Base-by-base conservation (phyloP, 1,284 basidiomycete genomes). In the Sanghuangporus baumii region DNA sequence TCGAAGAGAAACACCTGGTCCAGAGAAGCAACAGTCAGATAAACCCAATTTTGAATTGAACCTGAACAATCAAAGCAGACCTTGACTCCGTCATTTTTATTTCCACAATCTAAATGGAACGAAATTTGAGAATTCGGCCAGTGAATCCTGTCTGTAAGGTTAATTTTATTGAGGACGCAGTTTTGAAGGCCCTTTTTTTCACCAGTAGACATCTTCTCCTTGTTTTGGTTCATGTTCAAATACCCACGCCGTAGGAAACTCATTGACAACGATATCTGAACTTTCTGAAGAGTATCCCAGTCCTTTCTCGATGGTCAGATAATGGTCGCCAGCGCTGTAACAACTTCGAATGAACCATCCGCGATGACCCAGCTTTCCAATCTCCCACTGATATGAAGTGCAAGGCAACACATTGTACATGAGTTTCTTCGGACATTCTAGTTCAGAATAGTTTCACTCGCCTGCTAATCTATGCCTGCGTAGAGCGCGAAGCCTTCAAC, bases 281-380 rank as follows among this genome's bases (percentile, higher is more conserved):
- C 56, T 36, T 20, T 34, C 26, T 8, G 37, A 20, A 6, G 46
- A 55, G 7, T 63, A 31, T 6, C 62, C 48, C 26, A 55, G 31
- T 8, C 57, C 38, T 8, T 46, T 36, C 38, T 50, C 57, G 37
- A 63, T 46, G 50, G 62, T 59, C 14, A 63, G 40, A 20, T 59
- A 63, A 46, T 46, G 43, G 16, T 18, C 20, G 18, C 37, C 47
- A 20, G 48, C 48, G 3, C 50, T 63, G 31, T 59, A 50, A n/a
- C 54, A 38, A 41, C 50, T 59, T 4, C 57, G 50, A 18, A 63
- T 63, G 20, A 36, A 63, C 62, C 62, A 63, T 36, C 62, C 62
- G 2, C 43, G 43, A 46, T 14, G 11, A 6, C 62, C 62, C 34
- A 63, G 20, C 9, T 38, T 16, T 20, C 40, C 36, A 23, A 58